Evolutionary conservation across 1,284 basidiomycete species (phyloP), one percentile per base, ranked within the genome.

Genomic region (Boletus smithii): DNA sequence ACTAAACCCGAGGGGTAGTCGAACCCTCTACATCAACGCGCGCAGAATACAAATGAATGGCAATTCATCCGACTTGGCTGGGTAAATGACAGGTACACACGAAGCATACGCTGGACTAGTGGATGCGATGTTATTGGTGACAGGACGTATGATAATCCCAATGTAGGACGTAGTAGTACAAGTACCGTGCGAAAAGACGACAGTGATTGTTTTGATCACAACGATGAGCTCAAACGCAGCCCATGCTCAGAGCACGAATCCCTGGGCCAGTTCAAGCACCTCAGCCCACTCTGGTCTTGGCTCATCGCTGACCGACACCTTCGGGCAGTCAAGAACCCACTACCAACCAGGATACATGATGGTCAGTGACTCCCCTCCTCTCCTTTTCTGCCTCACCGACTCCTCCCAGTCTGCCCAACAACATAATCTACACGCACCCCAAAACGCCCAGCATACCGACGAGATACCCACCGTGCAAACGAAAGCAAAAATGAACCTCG

Each of bases 321-420:
- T 88, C 43, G 73, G 79, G 2, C 83, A 85, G 65, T 80, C 83
- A 3, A 73, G 83, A 52, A 80, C 80, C 42, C 83, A 84, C 54
- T 88, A 88, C 62, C 85, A 88, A 55, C 72, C 83, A 34, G 85
- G 85, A 3, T 88, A 88, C 65, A 72, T 88, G 44, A 77, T 88
- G 80, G 85, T 86, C 41, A 49, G 63, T 66, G 29, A 32, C 1
- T 4, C n/a, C n/a, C 16, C 3, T 27, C 22, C 26, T 23, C 26
- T 18, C n/a, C 34, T 17, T 27, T 33, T 49, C 45, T 34, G 17
- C 23, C 32, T 33, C 26, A 16, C 39, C 20, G 4, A 42, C 35
- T 24, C 42, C 10, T 52, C 18, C 32, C 7, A 83, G 84, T 84
- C 81, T 35, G 69, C 75, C 14, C 79, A 77, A 9, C 83, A 83